phyloP scores from a whole-genome alignment of 2,329 filamentous ascomycete species.

The Byssoonygena ceratinophila region DNA sequence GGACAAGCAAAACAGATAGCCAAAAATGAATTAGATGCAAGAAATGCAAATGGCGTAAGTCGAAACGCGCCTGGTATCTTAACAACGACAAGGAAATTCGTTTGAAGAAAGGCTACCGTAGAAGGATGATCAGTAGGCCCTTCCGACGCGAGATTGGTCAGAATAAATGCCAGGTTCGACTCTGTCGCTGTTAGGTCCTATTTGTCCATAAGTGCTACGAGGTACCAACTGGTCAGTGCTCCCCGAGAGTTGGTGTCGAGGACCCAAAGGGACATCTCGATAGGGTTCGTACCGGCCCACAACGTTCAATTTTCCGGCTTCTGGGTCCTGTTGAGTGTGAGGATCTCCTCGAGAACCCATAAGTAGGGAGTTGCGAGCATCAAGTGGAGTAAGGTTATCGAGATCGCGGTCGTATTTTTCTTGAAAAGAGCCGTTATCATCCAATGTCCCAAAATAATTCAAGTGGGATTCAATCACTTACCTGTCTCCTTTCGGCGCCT shows the following conservation, averaged over 20 bases:
- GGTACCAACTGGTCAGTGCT: conserved; percentile 30
- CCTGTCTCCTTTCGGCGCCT: conserved; percentile 80
- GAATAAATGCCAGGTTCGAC: conserved; percentile 24
- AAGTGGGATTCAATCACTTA: conserved; percentile 42
- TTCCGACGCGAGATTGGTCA: conserved; percentile 18
- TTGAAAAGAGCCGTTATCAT: conserved; percentile 30
- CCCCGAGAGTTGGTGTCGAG: conserved; percentile 22
- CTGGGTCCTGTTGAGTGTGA: conserved; percentile 23
- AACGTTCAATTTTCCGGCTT: conserved; percentile 35
- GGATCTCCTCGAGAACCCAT: conserved; percentile 46
- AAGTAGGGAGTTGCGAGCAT: conserved; percentile 76
- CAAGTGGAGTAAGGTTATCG: conserved; percentile 74
- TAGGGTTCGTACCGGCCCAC: conserved; percentile 34
- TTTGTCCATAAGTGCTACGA: neutral
- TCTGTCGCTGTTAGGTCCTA: conserved; percentile 21
- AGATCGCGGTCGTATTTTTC: conserved; percentile 67
- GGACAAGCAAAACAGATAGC: neutral
- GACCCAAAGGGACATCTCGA: conserved; percentile 22
- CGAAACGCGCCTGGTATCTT: conserved; percentile 5
- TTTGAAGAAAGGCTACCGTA: neutral
- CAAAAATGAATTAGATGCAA: neutral
- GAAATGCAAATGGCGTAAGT: neutral
- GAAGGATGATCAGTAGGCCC: conserved; percentile 1
- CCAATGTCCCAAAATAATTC: neutral
- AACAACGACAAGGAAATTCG: conserved; percentile 8